Evolutionary conservation across 2,329 filamentous ascomycete genomes (phyloP), one percentile per base, ranked within the genome.

Genomic region (Xylariales sp.): DNA sequence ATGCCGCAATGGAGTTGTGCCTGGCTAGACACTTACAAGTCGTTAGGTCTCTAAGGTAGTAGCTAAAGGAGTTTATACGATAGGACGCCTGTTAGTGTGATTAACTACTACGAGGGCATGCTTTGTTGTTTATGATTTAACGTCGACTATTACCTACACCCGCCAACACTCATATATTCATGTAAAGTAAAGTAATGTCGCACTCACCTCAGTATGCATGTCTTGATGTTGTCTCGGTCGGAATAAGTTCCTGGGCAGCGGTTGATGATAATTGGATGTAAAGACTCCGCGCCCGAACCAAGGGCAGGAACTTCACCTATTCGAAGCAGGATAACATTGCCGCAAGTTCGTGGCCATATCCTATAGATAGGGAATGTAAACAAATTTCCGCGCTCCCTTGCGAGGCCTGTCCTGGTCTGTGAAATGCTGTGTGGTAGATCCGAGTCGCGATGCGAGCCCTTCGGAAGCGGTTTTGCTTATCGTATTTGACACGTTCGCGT

Each of bases 351-450:
- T 28, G 16, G 48, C 48, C 30, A 39, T 49, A 34, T 58, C 45
- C 28, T 46, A 43, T 58, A 18, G 39, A 54, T 52, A 54, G 45
- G 49, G 28, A 43, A 30, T 54, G 48, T 9, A 23, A 18, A 3
- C 23, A 16, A 12, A 48, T 34, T 30, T 28, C 30, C 16, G 5
- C 45, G 43, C 9, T 39, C 43, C 23, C 32, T 14, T 3, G 14
- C 16, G 28, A 56, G 16, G 32, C 45, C 49, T 61, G 56, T 61
- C 63, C 58, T 32, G 16, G 50, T 12, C 41, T 34, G 41, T 61
- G 63, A n/a, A 56, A 45, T 61, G 28, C 28, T 39, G 7, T n/a
- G 4, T n/a, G 50, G 58, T 6, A 10, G 14, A 50, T 10, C 12
- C 12, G 23, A 23, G 23, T 50, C 18, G 34, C 18, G n/a, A 36